A percentile compares a stretch with the other conserved stretches of the same genome.
Evolutionary conservation across 371 early-diverging fungal species (phyloP).

Genomic region (Sporodiniella umbellata): DNA sequence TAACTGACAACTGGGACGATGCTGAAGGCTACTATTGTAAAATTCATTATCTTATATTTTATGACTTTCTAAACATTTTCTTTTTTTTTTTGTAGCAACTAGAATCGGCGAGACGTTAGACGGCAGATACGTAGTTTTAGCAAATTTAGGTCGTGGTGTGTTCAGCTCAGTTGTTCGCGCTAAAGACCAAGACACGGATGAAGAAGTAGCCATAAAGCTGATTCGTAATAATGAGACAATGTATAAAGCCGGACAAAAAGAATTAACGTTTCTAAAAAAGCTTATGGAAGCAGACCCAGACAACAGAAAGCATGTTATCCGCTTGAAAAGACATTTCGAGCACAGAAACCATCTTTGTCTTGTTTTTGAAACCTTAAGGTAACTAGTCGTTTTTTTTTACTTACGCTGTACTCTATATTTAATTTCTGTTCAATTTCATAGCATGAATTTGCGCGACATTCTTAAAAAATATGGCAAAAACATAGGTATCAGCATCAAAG

Average conservation of each 20-base stretch:
- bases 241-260: conserved; percentile 92
- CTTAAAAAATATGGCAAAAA: conserved; percentile 92
- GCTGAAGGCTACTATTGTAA: conserved; percentile 94
- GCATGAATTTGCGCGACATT: conserved; percentile 91
- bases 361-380: conserved; percentile 90
- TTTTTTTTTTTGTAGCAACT: conserved; percentile 39
- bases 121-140: conserved; percentile 81
- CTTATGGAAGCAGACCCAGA: conserved; percentile 81
- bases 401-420: too few relatives aligned
- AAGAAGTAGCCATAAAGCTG: conserved; percentile 94
- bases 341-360: conserved; percentile 90
- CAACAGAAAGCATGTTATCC: conserved; percentile 84
- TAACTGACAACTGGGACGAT: conserved; percentile 93
- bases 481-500: conserved; percentile 88
- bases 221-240: conserved; percentile 94
- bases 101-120: conserved; percentile 82
- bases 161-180: conserved; percentile 93
- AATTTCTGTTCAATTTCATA: too few relatives aligned
- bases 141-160: conserved; percentile 91
- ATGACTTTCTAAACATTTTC: background rate
- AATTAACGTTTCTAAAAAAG: conserved; percentile 81
- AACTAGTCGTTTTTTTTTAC: too few relatives aligned
- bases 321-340: conserved; percentile 81
- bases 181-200: conserved; percentile 60
- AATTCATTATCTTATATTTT: conserved; percentile 11